Percentiles rank a stretch among this genome's conserved stretches.
Evolutionary conservation across 176 grass and related monocot genomes (phyloP).

Genomic region (Ensete ventricosum): DNA sequence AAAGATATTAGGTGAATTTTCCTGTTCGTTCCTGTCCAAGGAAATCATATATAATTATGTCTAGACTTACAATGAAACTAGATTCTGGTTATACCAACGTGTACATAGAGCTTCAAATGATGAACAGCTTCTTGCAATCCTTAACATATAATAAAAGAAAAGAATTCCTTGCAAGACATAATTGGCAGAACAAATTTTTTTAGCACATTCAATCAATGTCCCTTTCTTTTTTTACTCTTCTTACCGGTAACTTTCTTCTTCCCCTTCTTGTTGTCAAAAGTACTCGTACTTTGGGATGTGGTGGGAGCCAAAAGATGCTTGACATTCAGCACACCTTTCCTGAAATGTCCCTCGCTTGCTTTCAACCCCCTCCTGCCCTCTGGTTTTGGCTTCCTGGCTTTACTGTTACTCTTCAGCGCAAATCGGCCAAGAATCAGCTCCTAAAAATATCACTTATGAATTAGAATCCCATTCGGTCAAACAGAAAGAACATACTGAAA

Average conservation of each 20-base stretch:
- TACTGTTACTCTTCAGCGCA: slow-evolving; percentile 30
- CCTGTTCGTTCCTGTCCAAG: no score
- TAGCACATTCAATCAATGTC: slow-evolving; percentile 18
- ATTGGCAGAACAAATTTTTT: neutral
- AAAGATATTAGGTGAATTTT: no score
- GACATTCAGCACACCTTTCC: slow-evolving; percentile 80
- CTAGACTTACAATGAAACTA: no score
- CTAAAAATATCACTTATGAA: slow-evolving; percentile 30
- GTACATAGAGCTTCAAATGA: no score
- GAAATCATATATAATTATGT: no score
- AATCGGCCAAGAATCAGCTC: slow-evolving; percentile 62
- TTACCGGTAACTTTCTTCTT: slow-evolving; percentile 33
- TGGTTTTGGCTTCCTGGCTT: slow-evolving; percentile 41
- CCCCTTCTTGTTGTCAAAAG: slow-evolving; percentile 30
- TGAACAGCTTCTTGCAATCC: no score
- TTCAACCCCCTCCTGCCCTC: slow-evolving; percentile 55
- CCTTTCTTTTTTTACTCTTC: slow-evolving; percentile 47
- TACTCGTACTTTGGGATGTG: slow-evolving; percentile 28
- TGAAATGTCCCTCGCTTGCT: slow-evolving; percentile 77
- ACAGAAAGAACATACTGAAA: neutral
- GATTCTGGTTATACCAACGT: no score
- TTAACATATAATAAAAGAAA: no score
- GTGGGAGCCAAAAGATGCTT: slow-evolving; percentile 67
- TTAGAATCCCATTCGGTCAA: neutral
- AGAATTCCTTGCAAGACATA: no score